These are phyloP conservation scores for Phytopythium aichiense DNA, from an alignment of 352 stramenopile genomes.

Conservation along the genomic window DNA sequence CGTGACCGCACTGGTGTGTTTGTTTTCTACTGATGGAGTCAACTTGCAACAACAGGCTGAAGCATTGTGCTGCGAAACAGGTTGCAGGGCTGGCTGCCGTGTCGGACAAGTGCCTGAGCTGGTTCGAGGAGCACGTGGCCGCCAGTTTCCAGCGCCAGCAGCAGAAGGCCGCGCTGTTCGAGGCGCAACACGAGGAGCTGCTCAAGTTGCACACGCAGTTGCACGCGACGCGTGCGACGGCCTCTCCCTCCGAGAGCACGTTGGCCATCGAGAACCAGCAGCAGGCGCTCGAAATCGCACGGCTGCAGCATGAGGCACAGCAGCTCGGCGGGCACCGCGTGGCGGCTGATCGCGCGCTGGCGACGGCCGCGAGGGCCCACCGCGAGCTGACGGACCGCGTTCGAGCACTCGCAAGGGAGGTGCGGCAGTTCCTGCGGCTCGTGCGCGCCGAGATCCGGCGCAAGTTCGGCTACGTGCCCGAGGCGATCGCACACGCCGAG, in stretches of 20 bases:
- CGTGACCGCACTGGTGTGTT: not conserved
- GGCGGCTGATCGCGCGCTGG: conserved; percentile 14
- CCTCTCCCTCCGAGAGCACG: conserved; percentile 10
- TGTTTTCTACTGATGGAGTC: no score
- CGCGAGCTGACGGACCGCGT: conserved; percentile 39
- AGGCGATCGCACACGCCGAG: conserved; percentile 63
- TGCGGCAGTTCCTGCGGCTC: conserved; percentile 65
- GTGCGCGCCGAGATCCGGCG: conserved; percentile 71
- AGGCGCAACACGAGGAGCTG: conserved; percentile 46
- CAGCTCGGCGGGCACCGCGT: conserved; percentile 15
- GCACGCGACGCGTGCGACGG: conserved; percentile 12
- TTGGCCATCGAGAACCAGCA: conserved; percentile 28
- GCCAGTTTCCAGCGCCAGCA: conserved; percentile 44
- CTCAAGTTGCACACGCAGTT: conserved; percentile 28
- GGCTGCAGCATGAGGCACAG: conserved; percentile 22
- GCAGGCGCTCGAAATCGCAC: conserved; percentile 18
- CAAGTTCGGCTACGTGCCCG: conserved; percentile 77
- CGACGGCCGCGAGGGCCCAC: conserved; percentile 18
- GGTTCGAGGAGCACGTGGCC: conserved; percentile 47
- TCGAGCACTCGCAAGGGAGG: conserved; percentile 45
- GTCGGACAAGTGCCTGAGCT: conserved; percentile 46
- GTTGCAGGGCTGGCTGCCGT: conserved; percentile 38
- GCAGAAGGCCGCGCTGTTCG: conserved; percentile 36
- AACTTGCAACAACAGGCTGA: not conserved
- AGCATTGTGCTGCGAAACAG: conserved; percentile 10